Evolutionary conservation across 257 asterid genomes (phyloP), one percentile per base, ranked within the genome.

Genomic region (Paulownia fortunei): DNA sequence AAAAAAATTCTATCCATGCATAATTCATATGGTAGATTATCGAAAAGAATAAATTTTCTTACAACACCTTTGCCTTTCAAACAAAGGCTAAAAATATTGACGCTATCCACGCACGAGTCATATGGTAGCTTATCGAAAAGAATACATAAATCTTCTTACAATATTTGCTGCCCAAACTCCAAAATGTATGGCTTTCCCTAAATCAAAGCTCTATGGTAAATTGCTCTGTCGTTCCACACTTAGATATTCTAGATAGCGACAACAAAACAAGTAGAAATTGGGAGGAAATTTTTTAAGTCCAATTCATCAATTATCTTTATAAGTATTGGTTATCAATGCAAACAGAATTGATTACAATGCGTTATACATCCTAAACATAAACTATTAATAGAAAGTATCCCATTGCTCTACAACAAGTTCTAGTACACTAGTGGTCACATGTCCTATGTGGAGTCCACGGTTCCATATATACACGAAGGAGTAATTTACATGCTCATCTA

Each of bases 401-500:
- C 7, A 49, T 7, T 5, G 13, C 51, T 16, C 16, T 15, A 72
- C 56, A n/a, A n/a, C n/a, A n/a, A n/a, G n/a, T n/a, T n/a, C n/a
- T n/a, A n/a, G n/a, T n/a, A n/a, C n/a, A n/a, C n/a, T n/a, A n/a
- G n/a, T n/a, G n/a, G n/a, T 10, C 47, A 41, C 47, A 41, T 41
- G 13, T 41, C 47, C n/a, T n/a, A n/a, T n/a, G n/a, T n/a, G n/a
- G n/a, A 8, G 42, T 19, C 66, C 19, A 44, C 2, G 36, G 49
- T 54, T 37, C 18, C 16, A 54, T 12, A 39, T 37, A 65, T 10
- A 23, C 41, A 69, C 27, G 42, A 42, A 68, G 24, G 24, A 26
- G 46, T 11, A 21, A 32, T 30, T 61, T 32, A 59, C 30, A 46
- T 61, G 74, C 61, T 72, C 61, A 64, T 72, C 12, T 15, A 52